Conservation (phyloP, 1,284 basidiomycete genomes). For the Albatrellus sp. region DNA sequence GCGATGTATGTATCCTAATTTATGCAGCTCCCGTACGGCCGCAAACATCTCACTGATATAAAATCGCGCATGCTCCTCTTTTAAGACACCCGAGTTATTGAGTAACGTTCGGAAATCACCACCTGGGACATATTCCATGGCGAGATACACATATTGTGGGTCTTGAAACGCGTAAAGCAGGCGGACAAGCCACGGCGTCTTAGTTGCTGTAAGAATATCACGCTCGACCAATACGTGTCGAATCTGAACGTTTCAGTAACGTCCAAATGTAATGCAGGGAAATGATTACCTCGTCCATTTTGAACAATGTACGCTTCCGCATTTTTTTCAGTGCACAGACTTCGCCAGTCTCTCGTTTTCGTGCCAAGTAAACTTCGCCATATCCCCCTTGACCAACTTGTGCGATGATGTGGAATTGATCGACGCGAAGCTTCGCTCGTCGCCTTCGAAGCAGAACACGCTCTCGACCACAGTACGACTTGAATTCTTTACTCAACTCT, state of each 20-base stretch:
- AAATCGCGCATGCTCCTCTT: slow-evolving; percentile 89
- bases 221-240: slow-evolving; percentile 94
- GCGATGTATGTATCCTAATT: slow-evolving; percentile 93
- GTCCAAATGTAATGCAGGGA: neutral
- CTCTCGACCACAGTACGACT: slow-evolving; percentile 85
- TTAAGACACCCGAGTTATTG: slow-evolving; percentile 93
- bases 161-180: slow-evolving; percentile 95
- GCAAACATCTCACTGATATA: slow-evolving; percentile 97
- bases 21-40: slow-evolving; percentile 84
- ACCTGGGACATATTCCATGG: slow-evolving; percentile 97
- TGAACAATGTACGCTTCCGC: slow-evolving; percentile 83
- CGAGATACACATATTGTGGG: slow-evolving; percentile 78
- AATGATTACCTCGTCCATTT: slow-evolving; percentile 83
- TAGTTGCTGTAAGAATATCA: slow-evolving; percentile 90
- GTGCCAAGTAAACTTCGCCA: slow-evolving; percentile 88
- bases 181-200: slow-evolving; percentile 89
- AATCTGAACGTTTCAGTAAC: slow-evolving; percentile 34
- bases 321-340: slow-evolving; percentile 95
- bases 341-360: slow-evolving; percentile 87
- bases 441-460: slow-evolving; percentile 82
- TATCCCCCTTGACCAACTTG: slow-evolving; percentile 97
- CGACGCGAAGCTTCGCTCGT: slow-evolving; percentile 75
- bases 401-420: slow-evolving; percentile 91
- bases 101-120: slow-evolving; percentile 92
- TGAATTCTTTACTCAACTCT: slow-evolving; percentile 73